Evolutionary conservation across 108 stramenopile species (phyloP), one percentile per base, ranked within the genome.

Genomic region (Stephanodiscus minutulus): DNA sequence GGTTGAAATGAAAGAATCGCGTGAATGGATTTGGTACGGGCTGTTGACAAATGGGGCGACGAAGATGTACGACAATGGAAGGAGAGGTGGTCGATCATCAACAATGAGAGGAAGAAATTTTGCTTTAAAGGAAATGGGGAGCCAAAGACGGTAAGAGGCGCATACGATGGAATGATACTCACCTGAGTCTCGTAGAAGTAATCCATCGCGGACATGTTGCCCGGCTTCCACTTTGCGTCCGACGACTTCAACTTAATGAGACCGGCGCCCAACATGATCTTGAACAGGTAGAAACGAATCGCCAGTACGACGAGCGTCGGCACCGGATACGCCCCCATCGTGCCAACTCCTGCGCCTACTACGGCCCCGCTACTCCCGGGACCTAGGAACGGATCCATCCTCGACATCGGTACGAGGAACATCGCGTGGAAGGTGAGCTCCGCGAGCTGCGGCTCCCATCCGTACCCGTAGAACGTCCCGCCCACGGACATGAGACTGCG

Each of bases 201-300:
- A 43, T 89, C 35, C 88, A 89, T 89, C 22, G 88, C 68, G 1
- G 79, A 85, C 70, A 86, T 70, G 28, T 89, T 62, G 6, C 74
- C 66, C 0, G 55, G 70, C 41, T 83, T 84, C 88, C 88, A 89
- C 53, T 89, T 85, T 0, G 20, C 20, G 41, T 89, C 84, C 9
- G 73, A 68, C 31, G 76, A 70, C 18, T 72, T 81, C 10, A 86
- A 20, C 61, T 89, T 89, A 55, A 89, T 89, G 0, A 89, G 57
- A 29, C 88, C 88, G 12, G 88, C 88, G 11, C 88, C 88, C 49
- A 89, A 62, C 88, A 89, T 89, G 48, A 89, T 89, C 18, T 86
- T 82, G 74, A 86, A 86, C 15, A 89, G 57, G 41, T 73, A 73
- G 69, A 82, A 89, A 33, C 83, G 83, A 50, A 86, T 72, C 22